Evolutionary conservation across 148 eudicot species (phyloP).

Genomic region (Rhododendron kiyosumense): DNA sequence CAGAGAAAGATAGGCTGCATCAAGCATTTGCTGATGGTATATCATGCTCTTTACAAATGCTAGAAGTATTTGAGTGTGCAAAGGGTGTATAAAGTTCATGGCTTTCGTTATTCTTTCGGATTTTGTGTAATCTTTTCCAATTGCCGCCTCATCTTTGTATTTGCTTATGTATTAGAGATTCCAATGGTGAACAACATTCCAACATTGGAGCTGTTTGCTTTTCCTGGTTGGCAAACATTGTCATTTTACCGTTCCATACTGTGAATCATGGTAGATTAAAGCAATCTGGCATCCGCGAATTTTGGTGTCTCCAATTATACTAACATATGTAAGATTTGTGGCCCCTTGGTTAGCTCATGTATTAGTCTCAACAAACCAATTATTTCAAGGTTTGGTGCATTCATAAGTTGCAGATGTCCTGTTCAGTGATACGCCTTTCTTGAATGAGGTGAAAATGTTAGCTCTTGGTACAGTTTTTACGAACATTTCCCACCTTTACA

Average conservation of each 20-base stretch:
- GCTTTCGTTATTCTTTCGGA: neutral
- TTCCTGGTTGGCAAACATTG: neutral
- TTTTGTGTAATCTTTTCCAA: neutral
- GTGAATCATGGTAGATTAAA: neutral
- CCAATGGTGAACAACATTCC: neutral
- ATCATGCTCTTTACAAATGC: neutral
- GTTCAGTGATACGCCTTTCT: neutral
- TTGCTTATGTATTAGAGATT: neutral
- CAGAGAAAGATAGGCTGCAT: constrained; percentile 31
- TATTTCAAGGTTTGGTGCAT: constrained; percentile 1
- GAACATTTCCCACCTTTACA: neutral
- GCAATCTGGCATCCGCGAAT: neutral
- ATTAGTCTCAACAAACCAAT: neutral
- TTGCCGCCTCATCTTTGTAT: neutral
- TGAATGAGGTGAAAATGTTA: neutral
- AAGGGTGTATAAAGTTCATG: neutral
- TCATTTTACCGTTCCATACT: neutral
- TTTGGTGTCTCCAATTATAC: neutral
- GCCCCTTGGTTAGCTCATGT: neutral
- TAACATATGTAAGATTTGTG: neutral
- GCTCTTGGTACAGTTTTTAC: neutral
- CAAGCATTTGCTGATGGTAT: constrained; percentile 28
- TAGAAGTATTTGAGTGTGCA: neutral
- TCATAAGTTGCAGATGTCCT: neutral
- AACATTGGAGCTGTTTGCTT: neutral